phyloP scores from a whole-genome alignment of 495 filamentous ascomycete species.

The Achaetomiella virescens region DNA sequence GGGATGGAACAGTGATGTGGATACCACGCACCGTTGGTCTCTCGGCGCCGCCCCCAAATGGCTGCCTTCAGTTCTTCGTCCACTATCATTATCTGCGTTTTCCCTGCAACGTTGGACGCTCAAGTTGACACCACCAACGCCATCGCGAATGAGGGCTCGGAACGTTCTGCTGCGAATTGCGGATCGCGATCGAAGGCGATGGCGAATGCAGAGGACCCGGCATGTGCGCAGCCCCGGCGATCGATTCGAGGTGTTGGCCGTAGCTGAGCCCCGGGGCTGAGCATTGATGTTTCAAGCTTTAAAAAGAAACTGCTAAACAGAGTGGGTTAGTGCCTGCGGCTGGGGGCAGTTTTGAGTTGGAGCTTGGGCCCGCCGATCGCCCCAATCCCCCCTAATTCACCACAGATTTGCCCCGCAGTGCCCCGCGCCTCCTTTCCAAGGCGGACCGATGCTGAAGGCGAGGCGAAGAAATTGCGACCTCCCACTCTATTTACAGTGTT shows the following conservation, averaged over 20 bases:
- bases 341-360: conserved; percentile 22
- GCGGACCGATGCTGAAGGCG: too few species aligned
- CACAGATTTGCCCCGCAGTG: too few species aligned
- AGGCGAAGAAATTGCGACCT: too few species aligned
- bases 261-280: neutral
- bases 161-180: too few species aligned
- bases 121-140: too few species aligned
- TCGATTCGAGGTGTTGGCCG: neutral
- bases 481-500: too few species aligned
- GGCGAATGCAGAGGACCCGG: neutral
- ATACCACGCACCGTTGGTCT: neutral
- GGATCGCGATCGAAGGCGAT: neutral
- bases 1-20: neutral
- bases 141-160: too few species aligned
- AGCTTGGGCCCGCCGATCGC: too few species aligned
- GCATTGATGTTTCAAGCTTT: neutral
- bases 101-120: neutral
- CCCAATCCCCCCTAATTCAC: too few species aligned
- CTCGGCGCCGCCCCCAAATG: neutral
- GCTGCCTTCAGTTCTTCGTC: neutral
- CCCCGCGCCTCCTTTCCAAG: neutral
- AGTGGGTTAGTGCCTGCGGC: conserved; percentile 15
- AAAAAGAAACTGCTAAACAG: conserved; percentile 6
- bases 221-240: neutral
- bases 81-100: neutral